A percentile compares a stretch with the other conserved stretches of the same genome.
Conservation (phyloP, 2,329 filamentous ascomycete genomes). For the Pseudogymnoascus sp. region DNA sequence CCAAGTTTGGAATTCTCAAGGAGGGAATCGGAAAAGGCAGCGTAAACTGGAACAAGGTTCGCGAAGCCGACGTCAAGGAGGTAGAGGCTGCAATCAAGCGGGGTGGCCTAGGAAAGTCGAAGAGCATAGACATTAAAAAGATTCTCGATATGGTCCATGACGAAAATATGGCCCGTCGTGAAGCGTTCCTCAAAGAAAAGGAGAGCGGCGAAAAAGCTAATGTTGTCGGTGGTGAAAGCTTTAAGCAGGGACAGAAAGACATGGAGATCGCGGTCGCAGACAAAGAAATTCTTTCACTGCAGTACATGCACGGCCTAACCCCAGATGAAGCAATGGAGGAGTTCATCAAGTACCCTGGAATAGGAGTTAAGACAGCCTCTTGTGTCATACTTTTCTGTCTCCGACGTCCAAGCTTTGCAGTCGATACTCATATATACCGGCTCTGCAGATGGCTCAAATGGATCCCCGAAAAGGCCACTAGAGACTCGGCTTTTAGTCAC, state of each 20-base stretch:
- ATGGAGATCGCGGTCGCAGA: slow-evolving; percentile 50
- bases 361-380: slow-evolving; percentile 50
- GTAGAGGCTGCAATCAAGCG: slow-evolving; percentile 61
- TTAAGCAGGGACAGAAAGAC: slow-evolving; percentile 42
- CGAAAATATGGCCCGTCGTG: slow-evolving; percentile 51
- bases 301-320: slow-evolving; percentile 40
- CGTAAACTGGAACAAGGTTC: slow-evolving; percentile 67
- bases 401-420: slow-evolving; percentile 45
- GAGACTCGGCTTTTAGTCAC: slow-evolving; percentile 44
- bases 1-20: slow-evolving; percentile 54
- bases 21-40: slow-evolving; percentile 60
- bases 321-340: slow-evolving; percentile 43
- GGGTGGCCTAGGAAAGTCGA: slow-evolving; percentile 63
- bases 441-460: slow-evolving; percentile 46
- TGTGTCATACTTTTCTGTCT: slow-evolving; percentile 51
- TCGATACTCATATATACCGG: slow-evolving; percentile 49
- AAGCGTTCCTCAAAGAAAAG: slow-evolving; percentile 39
- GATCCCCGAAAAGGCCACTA: slow-evolving; percentile 43
- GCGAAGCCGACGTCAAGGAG: slow-evolving; percentile 47
- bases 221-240: slow-evolving; percentile 35
- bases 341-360: slow-evolving; percentile 42
- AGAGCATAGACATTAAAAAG: slow-evolving; percentile 63
- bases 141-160: slow-evolving; percentile 66
- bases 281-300: slow-evolving; percentile 49
- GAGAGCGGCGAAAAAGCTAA: slow-evolving; percentile 34